These are phyloP conservation scores for Phytophthora ohioensis DNA, from an alignment of 352 stramenopile genomes.

Conservation along the genomic window DNA sequence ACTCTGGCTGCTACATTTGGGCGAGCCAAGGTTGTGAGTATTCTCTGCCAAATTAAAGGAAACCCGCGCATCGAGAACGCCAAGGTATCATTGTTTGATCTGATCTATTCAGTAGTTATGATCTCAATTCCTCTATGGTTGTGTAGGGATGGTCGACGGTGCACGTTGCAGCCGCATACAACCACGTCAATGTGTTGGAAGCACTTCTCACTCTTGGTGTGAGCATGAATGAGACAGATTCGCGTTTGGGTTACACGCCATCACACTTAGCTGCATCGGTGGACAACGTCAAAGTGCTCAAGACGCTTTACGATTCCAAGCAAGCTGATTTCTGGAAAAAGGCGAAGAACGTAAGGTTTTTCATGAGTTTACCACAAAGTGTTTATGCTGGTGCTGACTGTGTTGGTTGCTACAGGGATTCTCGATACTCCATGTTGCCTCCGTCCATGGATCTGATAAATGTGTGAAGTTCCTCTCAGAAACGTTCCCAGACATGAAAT, in stretches of 20 bases:
- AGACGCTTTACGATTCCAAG: conserved; percentile 45
- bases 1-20: conserved; percentile 62
- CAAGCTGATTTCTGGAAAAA: conserved; percentile 59
- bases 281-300: conserved; percentile 64
- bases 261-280: conserved; percentile 64
- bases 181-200: conserved; percentile 57
- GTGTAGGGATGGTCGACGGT: conserved; percentile 64
- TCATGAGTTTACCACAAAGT: no score
- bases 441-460: conserved; percentile 49
- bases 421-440: conserved; percentile 66
- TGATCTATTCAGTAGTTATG: background rate
- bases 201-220: conserved; percentile 54
- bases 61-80: conserved; percentile 66
- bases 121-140: background rate
- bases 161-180: conserved; percentile 66
- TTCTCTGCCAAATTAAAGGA: conserved; percentile 75
- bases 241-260: conserved; percentile 64
- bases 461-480: conserved; percentile 59
- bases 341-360: conserved; percentile 51
- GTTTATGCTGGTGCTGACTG: no score
- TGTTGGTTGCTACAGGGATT: conserved; percentile 43
- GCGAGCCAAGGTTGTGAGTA: conserved; percentile 57
- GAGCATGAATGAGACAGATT: conserved; percentile 53
- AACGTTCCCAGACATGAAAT: conserved; percentile 50
- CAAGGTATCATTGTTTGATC: conserved; percentile 44